Evolutionary conservation across 305 asterid genomes (phyloP).

Genomic region (Nicotiana rustica): DNA sequence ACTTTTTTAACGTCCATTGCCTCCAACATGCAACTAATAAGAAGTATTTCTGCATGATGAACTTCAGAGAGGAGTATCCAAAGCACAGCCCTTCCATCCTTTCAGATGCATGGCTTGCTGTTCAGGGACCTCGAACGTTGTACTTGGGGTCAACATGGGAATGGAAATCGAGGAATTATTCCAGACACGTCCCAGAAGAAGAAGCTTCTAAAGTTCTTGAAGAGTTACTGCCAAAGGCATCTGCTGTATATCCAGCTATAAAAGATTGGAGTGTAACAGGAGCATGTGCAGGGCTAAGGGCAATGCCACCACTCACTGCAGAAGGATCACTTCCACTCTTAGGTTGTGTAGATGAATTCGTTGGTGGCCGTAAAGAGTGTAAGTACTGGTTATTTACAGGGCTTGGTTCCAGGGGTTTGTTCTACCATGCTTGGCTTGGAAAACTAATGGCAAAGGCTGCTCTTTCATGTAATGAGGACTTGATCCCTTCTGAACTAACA

Average conservation of each 20-base stretch:
- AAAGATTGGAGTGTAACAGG: slow-evolving; percentile 65
- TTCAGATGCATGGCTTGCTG: slow-evolving; percentile 89
- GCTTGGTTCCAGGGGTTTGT: slow-evolving; percentile 91
- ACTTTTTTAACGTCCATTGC: not conserved
- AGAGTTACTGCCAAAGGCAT: slow-evolving; percentile 74
- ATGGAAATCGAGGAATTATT: slow-evolving; percentile 78
- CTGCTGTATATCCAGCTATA: slow-evolving; percentile 69
- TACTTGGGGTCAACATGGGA: slow-evolving; percentile 95
- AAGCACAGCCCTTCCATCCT: slow-evolving; percentile 77
- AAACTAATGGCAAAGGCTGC: slow-evolving; percentile 74
- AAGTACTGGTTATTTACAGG: slow-evolving; percentile 90
- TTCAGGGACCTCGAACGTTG: slow-evolving; percentile 65
- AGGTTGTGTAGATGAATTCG: slow-evolving; percentile 69
- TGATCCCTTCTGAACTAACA: slow-evolving; percentile 70
- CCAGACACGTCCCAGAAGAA: slow-evolving; percentile 57
- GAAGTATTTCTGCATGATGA: slow-evolving; percentile 23
- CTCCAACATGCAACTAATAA: slow-evolving; percentile 23
- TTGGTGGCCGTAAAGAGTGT: slow-evolving; percentile 50
- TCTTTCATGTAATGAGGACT: slow-evolving; percentile 63
- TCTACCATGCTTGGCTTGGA: slow-evolving; percentile 93
- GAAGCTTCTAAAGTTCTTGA: slow-evolving; percentile 71
- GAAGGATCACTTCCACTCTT: slow-evolving; percentile 86
- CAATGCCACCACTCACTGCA: slow-evolving; percentile 84
- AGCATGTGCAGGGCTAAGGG: slow-evolving; percentile 84
- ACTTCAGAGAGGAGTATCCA: slow-evolving; percentile 70